These are phyloP conservation scores for Boletus fagicola DNA, from an alignment of 768 basidiomycete species.

Conservation along the genomic window DNA sequence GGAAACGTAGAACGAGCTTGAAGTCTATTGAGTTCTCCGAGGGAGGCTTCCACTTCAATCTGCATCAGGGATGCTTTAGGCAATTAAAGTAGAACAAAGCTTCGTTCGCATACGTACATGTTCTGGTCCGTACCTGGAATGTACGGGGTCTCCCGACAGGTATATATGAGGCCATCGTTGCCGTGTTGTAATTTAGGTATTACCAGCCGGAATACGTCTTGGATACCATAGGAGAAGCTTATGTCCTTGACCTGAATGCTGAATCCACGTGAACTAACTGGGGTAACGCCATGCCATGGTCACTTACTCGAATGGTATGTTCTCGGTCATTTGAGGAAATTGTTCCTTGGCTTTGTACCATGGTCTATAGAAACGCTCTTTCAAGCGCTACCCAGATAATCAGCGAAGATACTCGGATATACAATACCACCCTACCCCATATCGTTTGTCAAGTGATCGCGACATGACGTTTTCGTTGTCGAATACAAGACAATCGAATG, in stretches of 20 bases:
- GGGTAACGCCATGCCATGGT: background rate
- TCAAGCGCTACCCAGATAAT: conserved; percentile 43
- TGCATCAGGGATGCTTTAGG: conserved; percentile 32
- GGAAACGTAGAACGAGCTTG: conserved; percentile 92
- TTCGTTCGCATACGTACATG: conserved; percentile 81
- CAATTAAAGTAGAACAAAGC: background rate
- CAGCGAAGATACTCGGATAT: conserved; percentile 1
- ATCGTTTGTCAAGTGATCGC: conserved; percentile 78
- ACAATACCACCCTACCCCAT: conserved; percentile 61
- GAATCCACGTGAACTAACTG: conserved; percentile 7
- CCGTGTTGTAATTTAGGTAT: conserved; percentile 87
- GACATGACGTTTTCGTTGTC: conserved; percentile 86
- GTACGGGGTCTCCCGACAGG: conserved; percentile 83
- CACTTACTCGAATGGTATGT: conserved; percentile 82
- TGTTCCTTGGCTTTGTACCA: conserved; percentile 67
- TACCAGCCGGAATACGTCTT: conserved; percentile 79
- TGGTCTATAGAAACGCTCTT: conserved; percentile 80
- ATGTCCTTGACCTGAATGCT: conserved; percentile 90
- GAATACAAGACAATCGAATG: conserved; percentile 91
- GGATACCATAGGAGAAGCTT: conserved; percentile 81
- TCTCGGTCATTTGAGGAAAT: conserved; percentile 60
- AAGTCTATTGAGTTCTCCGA: conserved; percentile 98
- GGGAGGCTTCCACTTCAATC: conserved; percentile 98
- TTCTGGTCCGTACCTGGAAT: conserved; percentile 79
- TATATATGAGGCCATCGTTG: conserved; percentile 96